Percentiles rank a stretch among this genome's conserved stretches.
Evolutionary conservation across 2,329 filamentous ascomycete species (phyloP).

Genomic region (Fusarium brachygibbosum): DNA sequence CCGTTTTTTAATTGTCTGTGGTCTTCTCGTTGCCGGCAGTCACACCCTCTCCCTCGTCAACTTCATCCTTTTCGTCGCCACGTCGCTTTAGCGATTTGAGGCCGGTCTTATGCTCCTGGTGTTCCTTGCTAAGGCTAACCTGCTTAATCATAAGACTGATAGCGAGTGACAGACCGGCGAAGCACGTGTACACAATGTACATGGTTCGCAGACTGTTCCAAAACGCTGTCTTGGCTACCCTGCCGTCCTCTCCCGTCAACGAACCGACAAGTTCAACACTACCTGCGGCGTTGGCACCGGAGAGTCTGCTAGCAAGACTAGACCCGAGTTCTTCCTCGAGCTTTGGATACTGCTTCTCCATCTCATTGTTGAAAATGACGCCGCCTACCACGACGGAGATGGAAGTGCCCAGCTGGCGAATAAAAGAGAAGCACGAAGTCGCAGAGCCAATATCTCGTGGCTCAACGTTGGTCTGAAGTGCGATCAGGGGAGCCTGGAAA

Average conservation of each 20-base stretch:
- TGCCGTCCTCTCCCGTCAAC: constrained; percentile 62
- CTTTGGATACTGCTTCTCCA: constrained; percentile 67
- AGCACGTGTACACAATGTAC: constrained; percentile 69
- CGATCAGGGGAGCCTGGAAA: constrained; percentile 77
- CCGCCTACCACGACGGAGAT: constrained; percentile 79
- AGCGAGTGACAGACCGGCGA: constrained; percentile 63
- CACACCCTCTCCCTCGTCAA: constrained; percentile 9
- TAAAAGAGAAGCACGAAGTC: constrained; percentile 75
- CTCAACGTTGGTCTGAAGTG: constrained; percentile 73
- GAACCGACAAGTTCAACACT: constrained; percentile 69
- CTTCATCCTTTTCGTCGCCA: constrained; percentile 41
- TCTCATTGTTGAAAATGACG: constrained; percentile 83
- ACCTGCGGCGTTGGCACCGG: constrained; percentile 71
- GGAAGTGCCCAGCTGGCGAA: constrained; percentile 76
- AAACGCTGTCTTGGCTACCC: constrained; percentile 61
- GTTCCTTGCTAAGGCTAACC: constrained; percentile 66
- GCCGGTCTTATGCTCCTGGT: constrained; percentile 71
- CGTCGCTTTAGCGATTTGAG: constrained; percentile 59
- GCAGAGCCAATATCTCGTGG: constrained; percentile 76
- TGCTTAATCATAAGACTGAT: constrained; percentile 63
- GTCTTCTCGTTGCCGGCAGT: constrained; percentile 24
- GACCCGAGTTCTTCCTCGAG: constrained; percentile 65
- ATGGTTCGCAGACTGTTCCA: constrained; percentile 66
- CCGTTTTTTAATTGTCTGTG: constrained; percentile 25
- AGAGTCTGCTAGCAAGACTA: constrained; percentile 64